Evolutionary conservation across 2,329 filamentous ascomycete species (phyloP).

Genomic region (Colletotrichum musae): DNA sequence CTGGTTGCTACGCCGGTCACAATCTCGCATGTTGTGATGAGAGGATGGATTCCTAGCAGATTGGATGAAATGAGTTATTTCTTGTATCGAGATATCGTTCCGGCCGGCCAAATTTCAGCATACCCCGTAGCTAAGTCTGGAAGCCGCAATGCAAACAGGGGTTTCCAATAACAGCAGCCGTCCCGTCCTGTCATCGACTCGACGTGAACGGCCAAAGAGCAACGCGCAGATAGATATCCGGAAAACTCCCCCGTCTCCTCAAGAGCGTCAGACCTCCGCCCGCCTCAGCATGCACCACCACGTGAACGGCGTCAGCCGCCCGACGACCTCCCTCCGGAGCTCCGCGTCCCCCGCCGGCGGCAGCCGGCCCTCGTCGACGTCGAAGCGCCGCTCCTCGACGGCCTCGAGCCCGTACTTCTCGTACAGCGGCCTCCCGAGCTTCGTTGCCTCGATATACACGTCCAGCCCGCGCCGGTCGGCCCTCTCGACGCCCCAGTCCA

Average conservation of each 20-base stretch:
- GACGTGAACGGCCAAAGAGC: background rate
- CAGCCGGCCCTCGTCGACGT: background rate
- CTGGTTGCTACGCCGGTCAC: too few species aligned
- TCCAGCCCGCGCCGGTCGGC: constrained; percentile 52
- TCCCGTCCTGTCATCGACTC: background rate
- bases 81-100: too few species aligned
- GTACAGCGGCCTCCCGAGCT: constrained; percentile 50
- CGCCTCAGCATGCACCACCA: constrained; percentile 19
- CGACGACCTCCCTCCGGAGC: background rate
- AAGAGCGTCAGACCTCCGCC: background rate
- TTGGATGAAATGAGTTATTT: too few species aligned
- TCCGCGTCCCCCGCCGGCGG: background rate
- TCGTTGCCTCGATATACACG: constrained; percentile 53
- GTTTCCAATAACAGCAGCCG: background rate
- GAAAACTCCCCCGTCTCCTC: background rate
- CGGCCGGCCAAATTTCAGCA: too few species aligned
- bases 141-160: too few species aligned
- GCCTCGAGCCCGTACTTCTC: constrained; percentile 51
- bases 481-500: constrained; percentile 52
- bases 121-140: too few species aligned
- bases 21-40: too few species aligned
- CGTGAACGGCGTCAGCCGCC: constrained; percentile 15
- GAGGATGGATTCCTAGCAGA: too few species aligned
- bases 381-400: constrained; percentile 39
- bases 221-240: too few species aligned